A percentile compares a stretch with the other conserved stretches of the same genome.
phyloP scores from a whole-genome alignment of 1,284 basidiomycete genomes.

The Ustilago cynodontis region DNA sequence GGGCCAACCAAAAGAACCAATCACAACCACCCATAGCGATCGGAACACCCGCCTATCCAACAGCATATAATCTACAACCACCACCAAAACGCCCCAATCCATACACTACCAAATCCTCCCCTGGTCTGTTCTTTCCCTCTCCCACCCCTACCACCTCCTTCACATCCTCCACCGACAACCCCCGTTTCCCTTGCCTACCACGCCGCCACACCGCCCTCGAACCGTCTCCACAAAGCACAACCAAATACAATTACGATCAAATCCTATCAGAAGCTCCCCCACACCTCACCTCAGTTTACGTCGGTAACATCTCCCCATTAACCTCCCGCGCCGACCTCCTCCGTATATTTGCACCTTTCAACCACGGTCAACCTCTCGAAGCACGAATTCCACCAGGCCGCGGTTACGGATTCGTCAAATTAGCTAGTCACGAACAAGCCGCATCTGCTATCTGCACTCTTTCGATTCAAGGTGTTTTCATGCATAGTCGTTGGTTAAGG shows the following conservation, averaged over 20 bases:
- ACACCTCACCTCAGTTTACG: slow-evolving; percentile 95
- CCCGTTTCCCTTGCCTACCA: background rate
- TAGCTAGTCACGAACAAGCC: slow-evolving; percentile 96
- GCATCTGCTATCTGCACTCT: slow-evolving; percentile 96
- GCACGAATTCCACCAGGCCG: slow-evolving; percentile 86
- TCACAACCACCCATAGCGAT: slow-evolving; percentile 60
- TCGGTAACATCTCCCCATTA: slow-evolving; percentile 96
- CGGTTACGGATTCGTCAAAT: slow-evolving; percentile 97
- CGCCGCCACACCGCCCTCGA: slow-evolving; percentile 37
- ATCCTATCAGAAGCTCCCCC: slow-evolving; percentile 90
- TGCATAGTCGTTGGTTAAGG: slow-evolving; percentile 94
- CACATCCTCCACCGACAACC: slow-evolving; percentile 1
- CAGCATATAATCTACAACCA: background rate
- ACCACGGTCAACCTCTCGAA: slow-evolving; percentile 88
- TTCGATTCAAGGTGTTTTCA: slow-evolving; percentile 82
- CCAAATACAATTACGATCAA: slow-evolving; percentile 77
- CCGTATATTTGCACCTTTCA: slow-evolving; percentile 92
- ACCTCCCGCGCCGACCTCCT: slow-evolving; percentile 94
- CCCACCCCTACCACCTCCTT: background rate
- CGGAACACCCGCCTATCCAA: background rate
- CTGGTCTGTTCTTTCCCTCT: background rate
- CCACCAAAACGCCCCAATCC: background rate
- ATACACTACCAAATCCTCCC: slow-evolving; percentile 2
- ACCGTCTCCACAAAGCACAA: background rate
- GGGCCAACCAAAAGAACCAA: slow-evolving; percentile 99